phyloP scores from a whole-genome alignment of 169 alveolate genomes.

The Cryptosporidium baileyi region DNA sequence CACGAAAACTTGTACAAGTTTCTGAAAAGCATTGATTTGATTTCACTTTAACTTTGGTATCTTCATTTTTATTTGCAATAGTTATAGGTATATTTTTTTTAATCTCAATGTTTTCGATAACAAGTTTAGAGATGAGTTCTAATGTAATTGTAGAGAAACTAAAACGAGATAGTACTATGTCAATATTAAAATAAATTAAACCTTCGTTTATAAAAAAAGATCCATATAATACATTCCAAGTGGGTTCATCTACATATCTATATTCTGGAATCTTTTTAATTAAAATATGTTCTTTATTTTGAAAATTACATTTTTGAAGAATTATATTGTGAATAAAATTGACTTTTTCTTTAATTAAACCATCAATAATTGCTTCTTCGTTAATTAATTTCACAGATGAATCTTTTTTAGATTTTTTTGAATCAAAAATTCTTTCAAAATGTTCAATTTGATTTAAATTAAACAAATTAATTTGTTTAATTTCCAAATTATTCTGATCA shows the following conservation, averaged over 20 bases:
- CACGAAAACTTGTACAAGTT: background rate
- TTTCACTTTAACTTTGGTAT: too few relatives aligned
- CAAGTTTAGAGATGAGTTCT: slow-evolving; percentile 3
- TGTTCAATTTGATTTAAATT: background rate
- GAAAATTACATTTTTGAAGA: background rate
- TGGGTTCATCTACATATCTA: slow-evolving; percentile 31
- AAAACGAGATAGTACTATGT: background rate
- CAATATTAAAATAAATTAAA: background rate
- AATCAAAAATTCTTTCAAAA: background rate
- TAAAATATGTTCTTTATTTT: background rate
- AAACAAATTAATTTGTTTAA: background rate
- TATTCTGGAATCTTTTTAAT: slow-evolving; percentile 9
- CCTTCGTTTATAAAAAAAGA: background rate
- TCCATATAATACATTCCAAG: slow-evolving; percentile 12
- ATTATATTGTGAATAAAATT: slow-evolving; percentile 2
- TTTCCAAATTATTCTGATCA: background rate
- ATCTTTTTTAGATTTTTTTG: background rate
- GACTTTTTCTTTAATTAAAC: slow-evolving; percentile 16
- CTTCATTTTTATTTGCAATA: background rate
- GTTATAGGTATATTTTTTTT: slow-evolving; percentile 17
- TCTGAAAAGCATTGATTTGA: too few relatives aligned
- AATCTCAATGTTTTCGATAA: background rate
- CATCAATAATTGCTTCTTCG: too few relatives aligned
- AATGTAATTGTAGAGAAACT: background rate
- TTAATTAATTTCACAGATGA: too few relatives aligned